phyloP scores from a whole-genome alignment of 164 flowering plant species.

The Dillenia turbinata region DNA sequence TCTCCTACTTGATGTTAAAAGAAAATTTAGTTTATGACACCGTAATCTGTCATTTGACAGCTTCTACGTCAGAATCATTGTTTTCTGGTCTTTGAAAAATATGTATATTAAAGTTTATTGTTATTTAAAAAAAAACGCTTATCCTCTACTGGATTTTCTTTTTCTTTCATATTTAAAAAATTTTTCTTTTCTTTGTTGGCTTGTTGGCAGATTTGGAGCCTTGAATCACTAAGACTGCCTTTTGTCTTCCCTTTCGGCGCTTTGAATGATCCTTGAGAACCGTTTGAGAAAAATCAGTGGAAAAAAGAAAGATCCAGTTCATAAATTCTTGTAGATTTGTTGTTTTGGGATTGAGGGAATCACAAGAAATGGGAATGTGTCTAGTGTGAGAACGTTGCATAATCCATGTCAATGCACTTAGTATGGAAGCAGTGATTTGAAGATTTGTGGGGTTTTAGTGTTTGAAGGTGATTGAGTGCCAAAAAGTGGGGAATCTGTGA shows the following conservation, averaged over 20 bases:
- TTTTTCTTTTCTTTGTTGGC: no score
- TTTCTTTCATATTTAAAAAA: no score
- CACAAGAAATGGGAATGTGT: neutral
- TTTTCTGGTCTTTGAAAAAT: conserved; percentile 3
- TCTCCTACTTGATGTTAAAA: no score
- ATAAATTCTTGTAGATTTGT: neutral
- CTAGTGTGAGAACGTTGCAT: neutral
- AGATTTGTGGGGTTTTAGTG: neutral
- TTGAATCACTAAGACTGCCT: no score
- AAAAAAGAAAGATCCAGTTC: neutral
- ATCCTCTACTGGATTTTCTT: no score
- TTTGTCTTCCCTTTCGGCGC: no score
- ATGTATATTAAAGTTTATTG: neutral
- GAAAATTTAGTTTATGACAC: conserved; percentile 2
- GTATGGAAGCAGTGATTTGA: neutral
- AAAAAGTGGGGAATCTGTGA: neutral
- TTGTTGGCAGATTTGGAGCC: no score
- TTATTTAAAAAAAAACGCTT: no score
- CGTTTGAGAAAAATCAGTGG: neutral
- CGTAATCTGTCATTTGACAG: conserved; percentile 12
- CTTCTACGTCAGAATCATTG: conserved; percentile 15
- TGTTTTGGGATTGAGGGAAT: neutral
- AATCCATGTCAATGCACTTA: neutral
- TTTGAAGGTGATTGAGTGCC: neutral
- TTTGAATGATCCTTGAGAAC: no score